A percentile compares a stretch with the other conserved stretches of the same genome.
These are phyloP conservation scores for Pythium utonaiense DNA, from an alignment of 352 stramenopile genomes.

Conservation along the genomic window DNA sequence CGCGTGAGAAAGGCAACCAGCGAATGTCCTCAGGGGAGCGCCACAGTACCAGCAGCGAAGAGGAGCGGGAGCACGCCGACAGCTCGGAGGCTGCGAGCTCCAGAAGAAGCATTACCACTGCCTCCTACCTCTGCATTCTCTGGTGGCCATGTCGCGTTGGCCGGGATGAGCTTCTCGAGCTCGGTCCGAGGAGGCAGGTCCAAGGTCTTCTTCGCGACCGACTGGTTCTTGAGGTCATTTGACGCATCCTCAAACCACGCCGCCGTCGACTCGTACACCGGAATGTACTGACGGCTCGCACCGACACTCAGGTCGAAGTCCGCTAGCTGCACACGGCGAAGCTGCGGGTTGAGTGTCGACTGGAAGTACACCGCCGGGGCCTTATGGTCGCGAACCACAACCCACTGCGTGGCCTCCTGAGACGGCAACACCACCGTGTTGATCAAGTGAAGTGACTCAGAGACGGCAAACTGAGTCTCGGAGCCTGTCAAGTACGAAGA, in stretches of 20 bases:
- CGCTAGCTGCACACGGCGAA: conserved; percentile 46
- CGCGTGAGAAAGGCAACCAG: conserved; percentile 3
- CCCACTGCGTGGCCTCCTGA: conserved; percentile 40
- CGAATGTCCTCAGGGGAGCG: neutral
- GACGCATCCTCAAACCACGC: neutral
- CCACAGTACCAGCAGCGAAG: neutral
- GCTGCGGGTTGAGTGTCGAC: conserved; percentile 51
- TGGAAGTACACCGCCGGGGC: conserved; percentile 49
- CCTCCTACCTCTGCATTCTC: neutral
- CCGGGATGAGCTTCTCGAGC: conserved; percentile 30
- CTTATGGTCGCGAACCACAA: conserved; percentile 52
- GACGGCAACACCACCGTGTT: neutral
- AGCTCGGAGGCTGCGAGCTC: no score
- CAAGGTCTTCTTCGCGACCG: conserved; percentile 32
- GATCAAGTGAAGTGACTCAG: neutral
- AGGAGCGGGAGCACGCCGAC: neutral
- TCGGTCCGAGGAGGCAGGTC: conserved; percentile 40
- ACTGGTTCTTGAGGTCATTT: conserved; percentile 30
- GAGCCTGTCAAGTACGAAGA: neutral
- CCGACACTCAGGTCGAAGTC: conserved; percentile 39
- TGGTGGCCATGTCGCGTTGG: neutral
- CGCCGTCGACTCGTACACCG: conserved; percentile 31
- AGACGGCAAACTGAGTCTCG: neutral
- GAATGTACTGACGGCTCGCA: conserved; percentile 34
- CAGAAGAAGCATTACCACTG: no score